These are phyloP conservation scores for Piper longum DNA, from an alignment of 164 flowering plant species.

Conservation along the genomic window DNA sequence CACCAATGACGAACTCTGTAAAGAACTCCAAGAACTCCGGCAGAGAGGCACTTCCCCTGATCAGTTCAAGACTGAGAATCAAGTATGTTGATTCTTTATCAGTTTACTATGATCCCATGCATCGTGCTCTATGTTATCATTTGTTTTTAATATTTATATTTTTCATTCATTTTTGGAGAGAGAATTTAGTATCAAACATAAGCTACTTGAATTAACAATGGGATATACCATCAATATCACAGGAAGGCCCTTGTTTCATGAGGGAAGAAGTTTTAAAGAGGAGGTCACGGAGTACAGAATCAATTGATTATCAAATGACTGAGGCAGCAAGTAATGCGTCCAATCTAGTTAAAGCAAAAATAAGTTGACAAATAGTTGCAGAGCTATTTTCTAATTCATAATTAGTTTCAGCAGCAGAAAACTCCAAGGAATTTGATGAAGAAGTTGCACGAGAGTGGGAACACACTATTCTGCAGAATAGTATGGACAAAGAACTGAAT, in stretches of 20 bases:
- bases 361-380: no score
- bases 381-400: no score
- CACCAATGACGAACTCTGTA: slow-evolving; percentile 71
- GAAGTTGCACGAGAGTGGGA: slow-evolving; percentile 95
- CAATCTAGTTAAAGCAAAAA: no score
- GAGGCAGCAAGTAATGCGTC: slow-evolving; percentile 41
- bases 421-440: slow-evolving; percentile 63
- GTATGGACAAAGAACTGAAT: slow-evolving; percentile 85
- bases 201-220: not conserved
- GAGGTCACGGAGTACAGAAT: slow-evolving; percentile 55
- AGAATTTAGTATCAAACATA: not conserved
- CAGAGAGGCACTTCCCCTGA: slow-evolving; percentile 36
- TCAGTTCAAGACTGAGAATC: slow-evolving; percentile 37
- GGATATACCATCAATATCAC: slow-evolving; percentile 11
- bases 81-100: slow-evolving; percentile 19
- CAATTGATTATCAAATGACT: slow-evolving; percentile 65
- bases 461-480: slow-evolving; percentile 67
- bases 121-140: not conserved
- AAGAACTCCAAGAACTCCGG: slow-evolving; percentile 66
- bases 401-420: slow-evolving; percentile 36
- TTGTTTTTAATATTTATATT: not conserved
- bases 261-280: slow-evolving; percentile 68
- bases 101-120: not conserved
- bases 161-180: not conserved
- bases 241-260: slow-evolving; percentile 39